Evolutionary conservation across 139 green algal genomes (phyloP).

Genomic region (Chlorella sp.): DNA sequence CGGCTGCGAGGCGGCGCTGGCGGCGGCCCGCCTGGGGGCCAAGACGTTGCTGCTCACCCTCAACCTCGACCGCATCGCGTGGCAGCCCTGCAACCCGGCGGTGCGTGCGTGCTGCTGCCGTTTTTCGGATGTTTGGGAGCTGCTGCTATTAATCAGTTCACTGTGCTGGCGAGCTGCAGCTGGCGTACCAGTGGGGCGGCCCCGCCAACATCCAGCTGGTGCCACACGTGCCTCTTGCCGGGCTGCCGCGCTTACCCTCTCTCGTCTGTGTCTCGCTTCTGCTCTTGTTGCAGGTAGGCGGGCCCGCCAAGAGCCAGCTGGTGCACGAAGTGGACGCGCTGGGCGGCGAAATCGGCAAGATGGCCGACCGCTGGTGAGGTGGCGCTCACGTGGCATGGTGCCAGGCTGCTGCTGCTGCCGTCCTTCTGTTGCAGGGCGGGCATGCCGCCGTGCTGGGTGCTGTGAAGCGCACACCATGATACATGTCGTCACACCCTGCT

Average conservation of each 20-base stretch:
- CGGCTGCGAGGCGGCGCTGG: conserved; percentile 96
- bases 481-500: too few species aligned
- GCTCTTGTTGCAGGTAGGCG: conserved; percentile 64
- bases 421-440: too few species aligned
- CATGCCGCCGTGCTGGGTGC: too few species aligned
- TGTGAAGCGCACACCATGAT: too few species aligned
- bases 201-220: too few species aligned
- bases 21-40: conserved; percentile 82
- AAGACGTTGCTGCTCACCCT: conserved; percentile 95
- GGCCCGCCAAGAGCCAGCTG: conserved; percentile 94
- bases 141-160: too few species aligned
- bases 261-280: too few species aligned
- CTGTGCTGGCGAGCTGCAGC: too few species aligned
- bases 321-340: conserved; percentile 98
- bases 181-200: too few species aligned
- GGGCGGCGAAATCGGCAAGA: conserved; percentile 93
- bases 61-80: conserved; percentile 95
- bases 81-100: conserved; percentile 94
- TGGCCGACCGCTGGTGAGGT: conserved; percentile 86
- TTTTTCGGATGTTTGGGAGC: too few species aligned
- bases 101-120: neutral
- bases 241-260: too few species aligned
- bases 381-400: neutral
- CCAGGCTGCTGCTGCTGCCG: neutral
- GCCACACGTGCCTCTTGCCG: too few species aligned